These are phyloP conservation scores for Ganoderma lingzhi DNA, from an alignment of 1,284 basidiomycete genomes.

Conservation along the genomic window DNA sequence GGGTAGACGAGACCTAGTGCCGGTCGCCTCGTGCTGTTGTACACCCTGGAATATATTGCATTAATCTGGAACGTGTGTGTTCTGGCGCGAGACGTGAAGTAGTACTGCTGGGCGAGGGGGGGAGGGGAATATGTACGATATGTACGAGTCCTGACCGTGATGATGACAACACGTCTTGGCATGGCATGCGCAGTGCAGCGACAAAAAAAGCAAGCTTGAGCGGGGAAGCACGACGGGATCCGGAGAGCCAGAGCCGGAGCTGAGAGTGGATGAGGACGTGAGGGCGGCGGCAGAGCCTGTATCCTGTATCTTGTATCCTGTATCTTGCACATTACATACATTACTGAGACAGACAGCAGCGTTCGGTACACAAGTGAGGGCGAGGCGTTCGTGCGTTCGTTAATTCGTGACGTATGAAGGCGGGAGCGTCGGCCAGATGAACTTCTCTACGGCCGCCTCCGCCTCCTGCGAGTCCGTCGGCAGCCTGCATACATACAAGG, in stretches of 20 bases:
- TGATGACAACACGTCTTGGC: background rate
- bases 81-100: conserved; percentile 1
- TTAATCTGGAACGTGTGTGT: conserved; percentile 37
- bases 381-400: background rate
- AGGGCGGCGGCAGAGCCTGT: background rate
- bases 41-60: conserved; percentile 39
- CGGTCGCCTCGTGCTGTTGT: conserved; percentile 3
- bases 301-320: background rate
- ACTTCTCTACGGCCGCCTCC: conserved; percentile 62
- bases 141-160: conserved; percentile 7
- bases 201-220: background rate
- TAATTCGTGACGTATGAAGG: conserved; percentile 23
- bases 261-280: background rate
- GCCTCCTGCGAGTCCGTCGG: conserved; percentile 76
- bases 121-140: background rate
- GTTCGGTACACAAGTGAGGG: conserved; percentile 2
- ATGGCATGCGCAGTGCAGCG: background rate
- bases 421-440: conserved; percentile 59
- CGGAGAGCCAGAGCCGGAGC: background rate
- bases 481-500: conserved; percentile 52
- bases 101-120: background rate
- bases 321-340: conserved; percentile 18
- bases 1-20: background rate
- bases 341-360: conserved; percentile 4
- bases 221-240: background rate